A percentile compares a stretch with the other conserved stretches of the same genome.
phyloP scores from a whole-genome alignment of 768 basidiomycete species.

The Kwoniella pini region DNA sequence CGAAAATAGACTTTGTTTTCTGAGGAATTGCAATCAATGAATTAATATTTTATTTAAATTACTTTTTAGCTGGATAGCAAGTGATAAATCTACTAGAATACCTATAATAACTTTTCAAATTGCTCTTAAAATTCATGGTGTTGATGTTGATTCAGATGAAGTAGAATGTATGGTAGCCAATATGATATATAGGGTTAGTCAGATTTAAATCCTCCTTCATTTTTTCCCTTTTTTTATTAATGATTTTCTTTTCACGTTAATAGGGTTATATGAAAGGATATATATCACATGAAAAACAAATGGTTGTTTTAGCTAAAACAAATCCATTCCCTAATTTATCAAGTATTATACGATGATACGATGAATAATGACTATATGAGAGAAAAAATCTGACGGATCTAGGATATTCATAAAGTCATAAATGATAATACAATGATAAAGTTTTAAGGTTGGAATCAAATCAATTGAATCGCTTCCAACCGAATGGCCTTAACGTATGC shows the following conservation, averaged over 20 bases:
- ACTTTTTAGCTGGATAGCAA: constrained; percentile 83
- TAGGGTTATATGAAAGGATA: constrained; percentile 86
- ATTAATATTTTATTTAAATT: too few relatives aligned
- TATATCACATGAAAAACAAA: constrained; percentile 92
- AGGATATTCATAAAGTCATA: too few relatives aligned
- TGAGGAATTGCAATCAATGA: too few relatives aligned
- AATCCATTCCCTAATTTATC: constrained; percentile 75
- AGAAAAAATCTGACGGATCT: too few relatives aligned
- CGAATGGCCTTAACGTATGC: too few relatives aligned
- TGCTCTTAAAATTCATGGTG: constrained; percentile 71
- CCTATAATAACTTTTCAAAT: constrained; percentile 77
- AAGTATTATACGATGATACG: constrained; percentile 20
- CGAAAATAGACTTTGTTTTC: too few relatives aligned
- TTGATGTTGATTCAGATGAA: constrained; percentile 70
- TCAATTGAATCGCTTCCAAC: too few relatives aligned
- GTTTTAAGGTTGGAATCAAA: too few relatives aligned
- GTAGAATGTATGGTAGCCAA: constrained; percentile 92
- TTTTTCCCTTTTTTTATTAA: constrained; percentile 10
- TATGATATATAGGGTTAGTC: constrained; percentile 76
- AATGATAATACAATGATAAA: too few relatives aligned
- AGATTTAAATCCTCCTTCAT: too few relatives aligned
- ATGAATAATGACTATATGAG: too few relatives aligned
- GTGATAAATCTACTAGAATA: constrained; percentile 72
- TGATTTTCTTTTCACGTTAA: not conserved
- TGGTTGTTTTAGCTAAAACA: constrained; percentile 79